Base-by-base conservation (phyloP, 306 rosid species). In the Cicer bijugum region DNA sequence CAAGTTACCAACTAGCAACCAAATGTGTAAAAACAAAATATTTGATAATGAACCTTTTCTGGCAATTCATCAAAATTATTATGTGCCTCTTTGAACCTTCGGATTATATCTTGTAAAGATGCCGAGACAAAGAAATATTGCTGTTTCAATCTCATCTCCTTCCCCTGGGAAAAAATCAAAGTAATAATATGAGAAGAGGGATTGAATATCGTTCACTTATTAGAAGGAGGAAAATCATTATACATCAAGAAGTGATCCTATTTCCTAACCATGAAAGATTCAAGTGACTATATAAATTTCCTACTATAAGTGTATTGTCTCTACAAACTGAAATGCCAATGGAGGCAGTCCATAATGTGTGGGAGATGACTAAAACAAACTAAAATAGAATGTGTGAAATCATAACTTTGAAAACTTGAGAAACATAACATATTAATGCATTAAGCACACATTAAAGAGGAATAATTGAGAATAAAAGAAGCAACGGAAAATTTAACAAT, bases 111-210 rank as follows among this genome's bases (percentile, higher is more conserved):
- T 83, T 87, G 92, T 75, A 86, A 67, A 67, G 96, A 89, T 63
- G 92, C 92, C 1, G 92, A 86, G 73, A 87, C 90, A 84, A 89
- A 87, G 85, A 87, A 87, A 72, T 85, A 89, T 56, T 87, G 96
- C 50, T 89, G 96, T 72, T 89, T 89, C 60, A 89, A 78, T 75
- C 90, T 82, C 78, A 87, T 81, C 80, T 87, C 92, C 85, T 87
- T 89, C 76, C 96, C 96, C 96, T 89, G 84, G 42, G 78, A 84
- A 59, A 48, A 20, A 50, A 16, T 44, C 67, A 74, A 44, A 53
- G 43, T 60, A 52, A 52, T 9, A 69, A 63, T 53, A 70, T 37
- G 33, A 79, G 44, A 77, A 48, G 47, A 66, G 53, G 42, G 51
- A 46, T 64, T 38, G 5, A 40, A 47, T 64, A 70, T 40, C n/a